Evolutionary conservation across 371 early-diverging fungal species (phyloP), one percentile per base, ranked within the genome.

Genomic region (Rhizopus delemar): DNA sequence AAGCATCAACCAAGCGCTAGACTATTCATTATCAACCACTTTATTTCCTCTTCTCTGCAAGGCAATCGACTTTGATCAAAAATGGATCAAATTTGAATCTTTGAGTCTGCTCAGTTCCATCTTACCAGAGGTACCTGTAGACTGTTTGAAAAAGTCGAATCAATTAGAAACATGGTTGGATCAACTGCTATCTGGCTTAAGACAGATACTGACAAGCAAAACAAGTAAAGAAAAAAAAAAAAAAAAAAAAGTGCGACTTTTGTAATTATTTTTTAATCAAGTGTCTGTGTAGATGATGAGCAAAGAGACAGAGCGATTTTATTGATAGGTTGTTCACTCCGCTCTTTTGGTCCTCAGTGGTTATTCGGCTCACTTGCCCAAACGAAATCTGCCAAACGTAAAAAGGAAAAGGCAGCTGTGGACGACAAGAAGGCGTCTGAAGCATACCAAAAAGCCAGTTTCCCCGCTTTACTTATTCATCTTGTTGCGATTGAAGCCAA

Each of bases 401-500:
- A 52, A 52, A 68, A 66, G 15, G 71, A 68, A 48, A 70, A 71
- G 50, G 58, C 67, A 4, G 11, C 53, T 3, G 33, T 46, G 0
- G 60, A 63, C 11, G 50, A 56, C 12, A 57, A 41, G 7, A 59
- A 36, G 16, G 34, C 41, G 2, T 29, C 43, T 5, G 59, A 65
- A 9, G 56, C 56, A 0, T 66, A 59, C 28, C 60, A 71, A 6
- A 61, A 65, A 8, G 73, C 73, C 35, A 68, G 72, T 22, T 82
- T 81, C 36, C 77, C 75, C 6, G 71, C 73, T 1, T 51, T 84
- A 13, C 31, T 84, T 8, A 68, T 80, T 11, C 80, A 82, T 39
- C 29, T 81, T 8, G 75, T 77, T 3, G 62, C 82, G 8, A 78
- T 78, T 13, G 84, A 84, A 59, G 61, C 78, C 13, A 81, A 82